Evolutionary conservation across 257 asterid species (phyloP).

Genomic region (Marsdenia floribunda): DNA sequence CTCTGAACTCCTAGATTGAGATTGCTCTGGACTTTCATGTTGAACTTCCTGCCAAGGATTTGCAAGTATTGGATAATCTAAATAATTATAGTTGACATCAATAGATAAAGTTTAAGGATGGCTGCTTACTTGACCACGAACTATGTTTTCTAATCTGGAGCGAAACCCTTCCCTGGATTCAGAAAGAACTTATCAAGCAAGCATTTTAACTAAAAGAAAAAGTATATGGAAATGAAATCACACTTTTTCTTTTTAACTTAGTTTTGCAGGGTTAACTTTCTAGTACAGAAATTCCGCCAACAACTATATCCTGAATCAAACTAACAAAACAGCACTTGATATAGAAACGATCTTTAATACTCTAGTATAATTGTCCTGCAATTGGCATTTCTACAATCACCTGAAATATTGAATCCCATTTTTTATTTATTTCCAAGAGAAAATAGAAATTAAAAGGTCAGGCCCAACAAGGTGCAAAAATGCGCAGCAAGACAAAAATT

Average conservation of each 20-base stretch:
- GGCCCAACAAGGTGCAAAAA: too few relatives aligned
- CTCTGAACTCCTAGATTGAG: slow-evolving; percentile 35
- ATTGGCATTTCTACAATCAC: neutral
- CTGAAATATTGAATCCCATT: too few relatives aligned
- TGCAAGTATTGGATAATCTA: slow-evolving; percentile 44
- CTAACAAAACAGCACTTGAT: neutral
- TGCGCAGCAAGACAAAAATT: too few relatives aligned
- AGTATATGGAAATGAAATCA: neutral
- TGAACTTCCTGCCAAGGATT: slow-evolving; percentile 45
- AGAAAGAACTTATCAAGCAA: slow-evolving; percentile 21
- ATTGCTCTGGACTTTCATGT: slow-evolving; percentile 37
- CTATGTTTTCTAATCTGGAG: slow-evolving; percentile 69
- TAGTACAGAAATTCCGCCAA: neutral
- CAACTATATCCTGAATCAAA: neutral
- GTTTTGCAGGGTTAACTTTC: neutral
- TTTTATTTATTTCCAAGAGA: too few relatives aligned
- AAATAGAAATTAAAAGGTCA: too few relatives aligned
- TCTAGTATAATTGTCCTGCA: neutral
- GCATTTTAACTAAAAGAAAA: slow-evolving; percentile 6
- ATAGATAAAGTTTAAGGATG: slow-evolving; percentile 42
- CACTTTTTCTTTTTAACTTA: neutral
- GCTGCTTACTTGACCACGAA: slow-evolving; percentile 73
- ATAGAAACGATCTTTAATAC: neutral
- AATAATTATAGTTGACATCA: slow-evolving; percentile 33
- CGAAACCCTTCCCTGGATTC: slow-evolving; percentile 80